Conservation (phyloP, 73 alveolate genomes). For the Tetrahymena malaccensis region DNA sequence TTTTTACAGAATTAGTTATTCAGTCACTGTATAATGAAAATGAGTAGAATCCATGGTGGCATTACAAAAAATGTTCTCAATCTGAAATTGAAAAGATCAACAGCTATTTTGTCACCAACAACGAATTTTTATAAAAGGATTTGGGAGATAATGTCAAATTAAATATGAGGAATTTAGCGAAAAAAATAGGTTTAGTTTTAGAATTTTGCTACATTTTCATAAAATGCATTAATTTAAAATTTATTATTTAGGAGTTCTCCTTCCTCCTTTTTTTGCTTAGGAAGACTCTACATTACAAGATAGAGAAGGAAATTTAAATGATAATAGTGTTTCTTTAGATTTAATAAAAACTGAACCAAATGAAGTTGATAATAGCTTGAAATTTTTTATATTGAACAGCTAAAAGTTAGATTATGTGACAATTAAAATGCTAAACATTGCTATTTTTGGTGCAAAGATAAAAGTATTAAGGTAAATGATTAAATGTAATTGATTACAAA, state of each 20-base stretch:
- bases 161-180: not conserved
- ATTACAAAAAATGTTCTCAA: not conserved
- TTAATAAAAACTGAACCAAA: not conserved
- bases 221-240: too few relatives aligned
- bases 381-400: not conserved
- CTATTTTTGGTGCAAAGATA: not conserved
- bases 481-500: too few relatives aligned
- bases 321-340: not conserved
- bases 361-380: not conserved
- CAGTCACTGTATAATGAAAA: not conserved
- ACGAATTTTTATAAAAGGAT: not conserved
- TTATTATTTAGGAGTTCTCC: not conserved
- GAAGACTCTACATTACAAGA: not conserved
- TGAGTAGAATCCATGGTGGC: not conserved
- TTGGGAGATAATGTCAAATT: not conserved
- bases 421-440: not conserved
- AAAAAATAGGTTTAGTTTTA: not conserved
- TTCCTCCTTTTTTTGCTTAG: not conserved
- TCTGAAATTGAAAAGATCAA: not conserved
- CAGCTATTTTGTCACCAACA: not conserved
- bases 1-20: not conserved
- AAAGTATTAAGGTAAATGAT: not conserved
- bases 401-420: not conserved
- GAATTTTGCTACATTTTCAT: not conserved
- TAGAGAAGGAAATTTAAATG: not conserved